Conservation (phyloP, 306 rosid genomes). For the Vigna trinervia region DNA sequence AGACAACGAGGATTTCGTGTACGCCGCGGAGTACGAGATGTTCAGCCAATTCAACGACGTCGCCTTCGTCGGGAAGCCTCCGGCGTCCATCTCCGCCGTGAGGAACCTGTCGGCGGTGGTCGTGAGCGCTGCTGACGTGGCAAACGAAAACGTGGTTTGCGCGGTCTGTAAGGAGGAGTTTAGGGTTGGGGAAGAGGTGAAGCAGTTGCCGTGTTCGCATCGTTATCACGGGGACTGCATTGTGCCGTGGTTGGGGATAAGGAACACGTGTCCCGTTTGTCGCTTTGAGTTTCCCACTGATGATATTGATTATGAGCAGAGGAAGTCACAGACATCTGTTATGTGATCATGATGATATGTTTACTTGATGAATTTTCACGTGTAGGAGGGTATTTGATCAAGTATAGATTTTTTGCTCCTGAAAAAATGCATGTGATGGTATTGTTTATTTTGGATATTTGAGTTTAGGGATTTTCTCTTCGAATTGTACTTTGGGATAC, state of each 20-base stretch:
- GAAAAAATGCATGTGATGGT: constrained; percentile 30
- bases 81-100: constrained; percentile 63
- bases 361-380: constrained; percentile 41
- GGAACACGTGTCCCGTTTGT: constrained; percentile 93
- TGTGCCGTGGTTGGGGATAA: constrained; percentile 76
- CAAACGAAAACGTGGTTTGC: constrained; percentile 56
- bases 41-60: constrained; percentile 74
- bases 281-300: constrained; percentile 80
- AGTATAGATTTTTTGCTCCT: constrained; percentile 52
- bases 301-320: constrained; percentile 74
- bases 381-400: constrained; percentile 49
- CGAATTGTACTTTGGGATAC: constrained; percentile 41
- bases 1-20: constrained; percentile 67
- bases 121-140: constrained; percentile 59
- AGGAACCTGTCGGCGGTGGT: constrained; percentile 58
- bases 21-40: constrained; percentile 74
- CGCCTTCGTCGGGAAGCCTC: constrained; percentile 56
- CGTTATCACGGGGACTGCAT: constrained; percentile 84
- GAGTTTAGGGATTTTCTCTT: constrained; percentile 34
- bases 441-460: constrained; percentile 41
- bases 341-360: background rate
- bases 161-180: constrained; percentile 84
- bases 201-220: constrained; percentile 75
- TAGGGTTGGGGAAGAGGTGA: constrained; percentile 57
- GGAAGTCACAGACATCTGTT: constrained; percentile 57